Conservation (phyloP, 331 rosid species). For the Prunus yedoensis region DNA sequence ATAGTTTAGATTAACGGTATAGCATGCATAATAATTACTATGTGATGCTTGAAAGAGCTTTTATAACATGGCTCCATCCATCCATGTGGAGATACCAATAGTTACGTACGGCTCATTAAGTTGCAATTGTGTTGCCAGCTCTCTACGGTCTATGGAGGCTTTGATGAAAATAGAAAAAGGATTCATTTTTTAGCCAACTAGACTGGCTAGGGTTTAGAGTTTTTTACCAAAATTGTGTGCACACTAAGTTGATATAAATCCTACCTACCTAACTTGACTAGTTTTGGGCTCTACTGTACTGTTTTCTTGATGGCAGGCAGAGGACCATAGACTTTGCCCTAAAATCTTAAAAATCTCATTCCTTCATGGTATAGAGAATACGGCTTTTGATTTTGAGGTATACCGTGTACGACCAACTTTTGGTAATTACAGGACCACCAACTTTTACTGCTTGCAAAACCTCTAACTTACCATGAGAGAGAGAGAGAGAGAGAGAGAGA, state of each 20-base stretch:
- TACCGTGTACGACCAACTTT: not conserved
- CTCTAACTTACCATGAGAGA: not conserved
- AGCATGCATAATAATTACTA: too few relatives aligned
- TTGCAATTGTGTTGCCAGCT: not conserved
- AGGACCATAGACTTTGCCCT: not conserved
- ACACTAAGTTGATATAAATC: not conserved
- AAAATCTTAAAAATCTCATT: too few relatives aligned
- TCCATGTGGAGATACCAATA: not conserved
- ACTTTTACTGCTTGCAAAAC: not conserved
- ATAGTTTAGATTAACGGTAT: too few relatives aligned
- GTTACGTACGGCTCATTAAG: not conserved
- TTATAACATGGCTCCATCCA: not conserved
- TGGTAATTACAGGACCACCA: not conserved
- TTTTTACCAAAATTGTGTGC: not conserved
- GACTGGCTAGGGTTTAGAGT: not conserved
- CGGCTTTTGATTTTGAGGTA: not conserved
- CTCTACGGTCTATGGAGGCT: not conserved
- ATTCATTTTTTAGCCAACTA: not conserved
- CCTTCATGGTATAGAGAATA: too few relatives aligned
- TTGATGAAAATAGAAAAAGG: not conserved
- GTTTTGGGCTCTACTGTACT: slow-evolving; percentile 1
- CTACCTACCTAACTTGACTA: not conserved
- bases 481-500: too few relatives aligned
- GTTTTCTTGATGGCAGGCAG: not conserved
- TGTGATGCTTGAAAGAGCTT: not conserved